Conservation (phyloP, 306 rosid species). For the Fagus crenata region DNA sequence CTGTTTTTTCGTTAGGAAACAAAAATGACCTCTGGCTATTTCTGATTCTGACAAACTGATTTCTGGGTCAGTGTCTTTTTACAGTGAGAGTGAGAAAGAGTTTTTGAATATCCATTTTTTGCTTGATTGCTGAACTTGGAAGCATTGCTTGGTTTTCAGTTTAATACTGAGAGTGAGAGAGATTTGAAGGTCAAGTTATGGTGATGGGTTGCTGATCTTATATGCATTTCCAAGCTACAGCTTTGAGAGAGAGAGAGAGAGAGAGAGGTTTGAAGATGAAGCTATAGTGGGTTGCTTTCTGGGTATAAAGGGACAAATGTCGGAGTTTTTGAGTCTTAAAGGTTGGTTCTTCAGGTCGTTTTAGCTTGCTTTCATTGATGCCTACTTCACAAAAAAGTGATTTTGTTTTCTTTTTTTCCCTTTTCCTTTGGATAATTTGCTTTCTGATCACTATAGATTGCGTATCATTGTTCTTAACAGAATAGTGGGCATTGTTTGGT, state of each 20-base stretch:
- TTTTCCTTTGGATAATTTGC: constrained; percentile 5
- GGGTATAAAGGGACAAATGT: constrained; percentile 16
- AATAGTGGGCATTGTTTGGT: constrained; percentile 21
- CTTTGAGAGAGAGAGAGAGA: constrained; percentile 12
- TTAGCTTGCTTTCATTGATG: constrained; percentile 45
- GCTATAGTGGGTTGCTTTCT: constrained; percentile 41
- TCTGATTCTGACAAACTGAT: constrained; percentile 38
- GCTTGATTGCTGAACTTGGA: constrained; percentile 48
- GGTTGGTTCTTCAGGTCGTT: constrained; percentile 57
- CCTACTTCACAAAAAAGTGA: constrained; percentile 29
- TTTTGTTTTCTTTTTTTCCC: constrained; percentile 21
- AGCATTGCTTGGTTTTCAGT: constrained; percentile 24
- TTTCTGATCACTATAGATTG: neutral
- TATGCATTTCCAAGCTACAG: constrained; percentile 11
- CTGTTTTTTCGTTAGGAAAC: constrained; percentile 28
- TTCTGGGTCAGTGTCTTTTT: constrained; percentile 19
- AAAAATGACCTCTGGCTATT: constrained; percentile 29
- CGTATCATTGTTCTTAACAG: constrained; percentile 21
- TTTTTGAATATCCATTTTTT: constrained; percentile 31
- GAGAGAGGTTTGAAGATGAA: constrained; percentile 54
- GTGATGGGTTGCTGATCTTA: constrained; percentile 29
- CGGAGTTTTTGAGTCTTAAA: constrained; percentile 61
- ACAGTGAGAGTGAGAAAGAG: constrained; percentile 25
- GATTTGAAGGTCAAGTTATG: constrained; percentile 31
- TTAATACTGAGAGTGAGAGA: constrained; percentile 1